Evolutionary conservation across 345 rosid species (phyloP), one percentile per base, ranked within the genome.

Genomic region (Reutealis trisperma): DNA sequence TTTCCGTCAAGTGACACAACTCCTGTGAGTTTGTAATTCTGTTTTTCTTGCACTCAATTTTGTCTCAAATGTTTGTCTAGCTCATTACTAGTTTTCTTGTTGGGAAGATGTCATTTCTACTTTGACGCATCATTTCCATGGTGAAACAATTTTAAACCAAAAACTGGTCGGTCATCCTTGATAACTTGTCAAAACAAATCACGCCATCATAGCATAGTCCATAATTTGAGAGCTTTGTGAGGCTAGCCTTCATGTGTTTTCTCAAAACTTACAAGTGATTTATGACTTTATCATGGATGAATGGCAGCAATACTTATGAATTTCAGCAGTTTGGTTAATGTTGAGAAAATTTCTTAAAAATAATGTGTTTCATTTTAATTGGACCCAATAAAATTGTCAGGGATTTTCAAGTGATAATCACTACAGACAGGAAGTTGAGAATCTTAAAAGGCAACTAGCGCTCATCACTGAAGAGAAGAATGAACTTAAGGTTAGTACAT

Each of bases 361-460:
- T 67, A 1, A 15, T 3, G 32, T 44, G 16, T 42, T 2, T 57
- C 6, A 37, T 49, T 75, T 70, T 41, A 37, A 78, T 37, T 65
- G 13, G 58, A 52, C 24, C 44, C 14, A 0, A 65, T 59, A 52
- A 30, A 47, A 73, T 22, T 80, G 9, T 71, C 87, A 91, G 93
- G 89, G 60, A 60, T 65, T 49, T 63, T 75, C 80, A 70, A 78
- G 76, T 70, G 83, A 78, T 74, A 78, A 75, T 24, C 41, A 37
- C 41, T 61, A 75, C 75, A 72, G 72, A 67, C 70, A 84, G 80
- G 91, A 92, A 80, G 78, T 90, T 67, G 85, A 87, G 82, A 76
- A 85, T 80, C 91, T 93, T 70, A 92, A 80, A 85, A 86, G 72
- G 80, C 90, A 88, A 75, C 71, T 89, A 75, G 89, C 92, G 72